Conservation (phyloP, 768 basidiomycete genomes). For the Pisolithus tinctorius region DNA sequence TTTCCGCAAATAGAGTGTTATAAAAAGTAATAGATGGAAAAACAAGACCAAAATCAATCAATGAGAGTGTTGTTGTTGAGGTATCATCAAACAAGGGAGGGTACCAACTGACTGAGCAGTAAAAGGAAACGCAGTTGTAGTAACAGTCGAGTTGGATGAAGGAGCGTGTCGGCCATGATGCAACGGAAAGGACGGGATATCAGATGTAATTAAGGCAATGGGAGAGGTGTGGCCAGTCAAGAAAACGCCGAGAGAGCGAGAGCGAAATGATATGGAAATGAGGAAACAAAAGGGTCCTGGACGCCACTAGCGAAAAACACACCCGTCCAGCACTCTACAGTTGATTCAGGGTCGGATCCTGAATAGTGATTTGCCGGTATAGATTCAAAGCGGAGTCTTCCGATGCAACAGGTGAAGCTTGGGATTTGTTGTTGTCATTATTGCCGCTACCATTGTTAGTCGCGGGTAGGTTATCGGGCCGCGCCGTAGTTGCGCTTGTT, state of each 20-base stretch:
- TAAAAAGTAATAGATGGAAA: conserved; percentile 16
- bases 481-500: conserved; percentile 49
- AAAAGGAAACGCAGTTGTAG: conserved; percentile 11
- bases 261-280: conserved; percentile 8
- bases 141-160: conserved; percentile 12
- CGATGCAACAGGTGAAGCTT: conserved; percentile 64
- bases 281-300: conserved; percentile 19
- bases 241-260: conserved; percentile 13
- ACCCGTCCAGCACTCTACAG: conserved; percentile 11
- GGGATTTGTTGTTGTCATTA: conserved; percentile 24
- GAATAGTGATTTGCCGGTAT: conserved; percentile 74
- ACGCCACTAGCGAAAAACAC: conserved; percentile 3
- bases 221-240: conserved; percentile 15
- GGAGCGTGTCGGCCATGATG: conserved; percentile 27
- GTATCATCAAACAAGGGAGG: conserved; percentile 26
- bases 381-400: conserved; percentile 76
- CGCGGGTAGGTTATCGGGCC: not conserved
- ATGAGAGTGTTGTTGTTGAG: conserved; percentile 28
- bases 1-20: conserved; percentile 32
- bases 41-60: conserved; percentile 6
- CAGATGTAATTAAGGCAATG: conserved; percentile 18
- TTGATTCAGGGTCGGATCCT: conserved; percentile 61
- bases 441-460: conserved; percentile 15
- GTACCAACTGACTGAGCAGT: conserved; percentile 17
- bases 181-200: conserved; percentile 11